Evolutionary conservation across 371 early-diverging fungal species (phyloP), one percentile per base, ranked within the genome.

Genomic region (Nematocida displodere): DNA sequence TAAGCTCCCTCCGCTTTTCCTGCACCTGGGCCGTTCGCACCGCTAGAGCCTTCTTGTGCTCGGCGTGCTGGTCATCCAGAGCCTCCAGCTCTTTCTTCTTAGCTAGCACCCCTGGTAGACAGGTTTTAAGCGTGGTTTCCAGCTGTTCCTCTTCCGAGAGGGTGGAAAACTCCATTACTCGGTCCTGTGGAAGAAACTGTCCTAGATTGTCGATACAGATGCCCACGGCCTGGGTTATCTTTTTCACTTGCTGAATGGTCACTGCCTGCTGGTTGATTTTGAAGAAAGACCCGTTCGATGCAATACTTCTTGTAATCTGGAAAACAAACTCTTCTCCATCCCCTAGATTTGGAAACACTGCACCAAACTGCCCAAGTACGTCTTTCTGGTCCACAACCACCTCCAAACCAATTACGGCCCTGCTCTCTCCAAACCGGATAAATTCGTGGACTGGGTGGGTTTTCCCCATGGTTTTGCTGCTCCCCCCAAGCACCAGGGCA

Each of bases 401-500:
- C 2, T 54, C 62, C 20, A 64, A 29, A 47, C 76, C 76, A 22
- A 79, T 66, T 48, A 61, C 68, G 11, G 65, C 79, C 22, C 77
- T 53, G 29, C 42, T 15, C 31, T 58, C 75, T 24, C 77, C 79
- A 78, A 75, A 82, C 49, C 76, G 79, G 31, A 85, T 77, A 52
- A 76, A 80, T 52, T 83, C 85, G 54, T 66, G 54, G 3, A 81
- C 34, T 26, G 64, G 48, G 50, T 79, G 79, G 2, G 68, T 29
- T 61, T 81, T 83, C 20, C 83, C 81, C 28, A 85, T 66, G 79
- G 90, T 88, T 37, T 88, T 86, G 11, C 94, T 88, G 44, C 87
- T 85, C 5, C 94, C 93, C 29, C 92, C 94, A 13, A 97, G 87
- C 0, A 94, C 94, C 34, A 97, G 86, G 2, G 92, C 94, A 37